Evolutionary conservation across 2,329 filamentous ascomycete genomes (phyloP), one percentile per base, ranked within the genome.

Genomic region (Plectosphaerella sp.): DNA sequence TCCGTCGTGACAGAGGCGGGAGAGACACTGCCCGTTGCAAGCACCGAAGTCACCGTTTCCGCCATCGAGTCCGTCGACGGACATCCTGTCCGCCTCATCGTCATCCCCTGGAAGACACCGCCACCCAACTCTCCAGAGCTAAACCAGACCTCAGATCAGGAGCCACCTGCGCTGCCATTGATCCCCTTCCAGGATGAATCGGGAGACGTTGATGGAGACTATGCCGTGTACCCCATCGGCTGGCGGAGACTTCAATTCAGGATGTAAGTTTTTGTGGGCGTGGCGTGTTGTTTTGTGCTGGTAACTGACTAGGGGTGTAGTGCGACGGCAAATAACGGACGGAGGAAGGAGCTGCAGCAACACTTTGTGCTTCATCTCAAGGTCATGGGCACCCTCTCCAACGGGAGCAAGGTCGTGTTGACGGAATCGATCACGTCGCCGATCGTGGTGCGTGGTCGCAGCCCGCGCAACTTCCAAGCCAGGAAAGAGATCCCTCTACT

Each of bases 31-130:
- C 87, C 89, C 2, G 90, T 97, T 47, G 82, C 84, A 57, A 88
- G 79, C 57, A 89, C 93, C 68, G 92, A 97, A 67, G 83, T 97
- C 50, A 86, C 87, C 50, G 89, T 97, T 46, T 95, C 91, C 5
- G 93, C 93, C 9, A 96, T 91, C 47, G 93, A 97, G 67, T 97
- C 93, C 2, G 91, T 96, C 15, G 93, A 97, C 67, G 90, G 91
- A 35, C 93, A 96, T 61, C 75, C 89, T 0, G 91, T 97, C 43
- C 93, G 95, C 61, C 86, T 97, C 56, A 97, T 97, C 57, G 94
- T 94, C 8, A 96, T 97, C 54, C 93, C 93, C 1, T 97, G 93
- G 93, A 97, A 97, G 75, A 97, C 92, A 2, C 92, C 91, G 1
- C 89, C 88, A 25, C 89, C 89, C 48, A 89, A 87, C 69, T 83